Percentiles rank a stretch among this genome's conserved stretches.
Conservation (phyloP, 805 yeast species). For the Candida orba region DNA sequence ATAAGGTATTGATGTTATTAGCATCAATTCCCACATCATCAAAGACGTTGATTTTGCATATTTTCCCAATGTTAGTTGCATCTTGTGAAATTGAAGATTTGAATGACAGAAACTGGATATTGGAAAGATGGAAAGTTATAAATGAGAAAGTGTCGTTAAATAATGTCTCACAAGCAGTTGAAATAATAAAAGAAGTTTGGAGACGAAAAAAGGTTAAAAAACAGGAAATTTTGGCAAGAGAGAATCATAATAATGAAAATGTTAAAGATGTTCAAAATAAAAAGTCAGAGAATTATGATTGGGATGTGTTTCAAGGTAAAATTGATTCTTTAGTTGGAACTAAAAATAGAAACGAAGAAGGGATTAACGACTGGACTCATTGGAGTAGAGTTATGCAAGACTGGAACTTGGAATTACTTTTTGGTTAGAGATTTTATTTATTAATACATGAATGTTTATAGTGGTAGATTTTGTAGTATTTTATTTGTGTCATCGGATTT, state of each 20-base stretch:
- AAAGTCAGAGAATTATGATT: neutral
- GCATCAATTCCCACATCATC: slow-evolving; percentile 59
- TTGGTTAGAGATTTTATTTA: slow-evolving; percentile 26
- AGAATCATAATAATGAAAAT: neutral
- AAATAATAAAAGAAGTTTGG: slow-evolving; percentile 71
- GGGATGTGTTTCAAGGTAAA: slow-evolving; percentile 20
- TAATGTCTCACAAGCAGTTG: slow-evolving; percentile 56
- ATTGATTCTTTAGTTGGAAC: slow-evolving; percentile 17
- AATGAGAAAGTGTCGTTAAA: slow-evolving; percentile 55
- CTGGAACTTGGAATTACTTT: slow-evolving; percentile 69
- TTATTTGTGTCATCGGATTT: no score
- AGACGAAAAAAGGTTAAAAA: slow-evolving; percentile 39
- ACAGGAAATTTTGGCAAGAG: neutral
- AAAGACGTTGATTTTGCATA: slow-evolving; percentile 49
- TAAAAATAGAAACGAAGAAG: slow-evolving; percentile 29
- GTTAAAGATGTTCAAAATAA: neutral
- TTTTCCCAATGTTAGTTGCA: slow-evolving; percentile 57
- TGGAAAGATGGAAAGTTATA: slow-evolving; percentile 48
- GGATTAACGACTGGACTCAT: slow-evolving; percentile 46
- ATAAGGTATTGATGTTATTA: slow-evolving; percentile 48
- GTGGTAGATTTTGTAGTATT: no score
- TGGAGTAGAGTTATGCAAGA: slow-evolving; percentile 69
- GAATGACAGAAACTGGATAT: slow-evolving; percentile 58
- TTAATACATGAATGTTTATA: neutral
- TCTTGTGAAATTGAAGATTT: slow-evolving; percentile 57